These are phyloP conservation scores for Globisporangium radiosum DNA, from an alignment of 352 stramenopile species.

Conservation along the genomic window DNA sequence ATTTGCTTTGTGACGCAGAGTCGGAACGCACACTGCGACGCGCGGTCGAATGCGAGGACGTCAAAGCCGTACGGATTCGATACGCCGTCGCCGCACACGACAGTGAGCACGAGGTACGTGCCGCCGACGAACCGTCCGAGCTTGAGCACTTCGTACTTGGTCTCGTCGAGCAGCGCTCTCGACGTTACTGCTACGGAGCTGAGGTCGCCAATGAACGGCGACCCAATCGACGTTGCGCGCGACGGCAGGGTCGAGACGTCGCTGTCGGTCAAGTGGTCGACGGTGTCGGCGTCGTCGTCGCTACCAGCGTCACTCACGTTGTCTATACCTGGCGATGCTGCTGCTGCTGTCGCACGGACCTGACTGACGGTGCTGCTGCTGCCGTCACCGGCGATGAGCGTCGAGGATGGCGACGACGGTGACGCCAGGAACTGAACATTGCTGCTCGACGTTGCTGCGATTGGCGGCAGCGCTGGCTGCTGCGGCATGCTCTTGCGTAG, in stretches of 20 bases:
- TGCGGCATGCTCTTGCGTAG: constrained; percentile 65
- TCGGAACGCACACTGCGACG: constrained; percentile 39
- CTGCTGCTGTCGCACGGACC: not conserved
- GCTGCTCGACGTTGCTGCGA: constrained; percentile 20
- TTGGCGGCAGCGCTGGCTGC: constrained; percentile 48
- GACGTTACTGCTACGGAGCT: not conserved
- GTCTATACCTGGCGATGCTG: too few relatives aligned
- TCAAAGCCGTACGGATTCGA: constrained; percentile 70
- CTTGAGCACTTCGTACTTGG: constrained; percentile 60
- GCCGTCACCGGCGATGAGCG: not conserved
- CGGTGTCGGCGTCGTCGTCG: not conserved
- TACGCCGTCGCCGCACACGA: constrained; percentile 59
- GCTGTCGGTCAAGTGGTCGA: not conserved
- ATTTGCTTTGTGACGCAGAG: constrained; percentile 55
- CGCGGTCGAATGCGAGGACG: constrained; percentile 42
- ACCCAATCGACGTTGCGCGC: constrained; percentile 6
- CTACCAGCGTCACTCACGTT: not conserved
- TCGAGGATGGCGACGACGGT: constrained; percentile 2
- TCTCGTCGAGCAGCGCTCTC: constrained; percentile 6
- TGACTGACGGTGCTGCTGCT: not conserved
- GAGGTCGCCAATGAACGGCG: constrained; percentile 33
- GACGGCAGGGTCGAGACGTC: constrained; percentile 8
- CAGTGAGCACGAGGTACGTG: constrained; percentile 57
- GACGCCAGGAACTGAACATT: not conserved
- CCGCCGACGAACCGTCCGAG: constrained; percentile 56